Conservation (phyloP, 176 grass and related monocot genomes). For the Musa schizocarpa region DNA sequence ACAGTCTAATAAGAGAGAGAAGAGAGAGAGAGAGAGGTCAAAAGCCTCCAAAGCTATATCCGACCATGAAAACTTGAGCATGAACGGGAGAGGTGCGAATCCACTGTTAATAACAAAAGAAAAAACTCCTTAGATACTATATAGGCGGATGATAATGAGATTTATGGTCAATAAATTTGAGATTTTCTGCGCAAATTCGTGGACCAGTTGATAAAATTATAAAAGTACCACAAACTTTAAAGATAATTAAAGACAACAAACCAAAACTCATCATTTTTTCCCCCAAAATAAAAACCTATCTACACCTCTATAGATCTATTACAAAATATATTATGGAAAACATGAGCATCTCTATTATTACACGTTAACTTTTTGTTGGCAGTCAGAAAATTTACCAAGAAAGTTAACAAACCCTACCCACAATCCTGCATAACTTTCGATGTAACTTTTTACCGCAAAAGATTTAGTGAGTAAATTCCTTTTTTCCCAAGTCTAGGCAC, state of each 20-base stretch:
- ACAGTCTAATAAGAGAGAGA: neutral
- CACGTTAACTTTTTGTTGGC: neutral
- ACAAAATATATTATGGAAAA: neutral
- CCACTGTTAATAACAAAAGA: no score
- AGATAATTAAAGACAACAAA: no score
- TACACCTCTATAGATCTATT: neutral
- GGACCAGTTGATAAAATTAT: no score
- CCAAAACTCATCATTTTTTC: no score
- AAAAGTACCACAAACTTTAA: no score
- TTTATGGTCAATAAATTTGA: no score
- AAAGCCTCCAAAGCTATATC: neutral
- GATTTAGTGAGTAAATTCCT: neutral
- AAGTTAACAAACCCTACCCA: neutral
- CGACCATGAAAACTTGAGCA: neutral
- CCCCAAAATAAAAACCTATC: no score
- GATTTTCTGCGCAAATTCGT: no score
- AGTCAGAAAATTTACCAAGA: neutral
- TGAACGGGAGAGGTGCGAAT: neutral
- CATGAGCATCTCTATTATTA: neutral
- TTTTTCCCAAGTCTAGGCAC: neutral
- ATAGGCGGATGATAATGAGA: no score
- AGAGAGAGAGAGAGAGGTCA: neutral
- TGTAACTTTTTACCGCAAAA: neutral
- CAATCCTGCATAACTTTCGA: neutral
- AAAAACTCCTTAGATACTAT: no score